Conservation (phyloP, 768 basidiomycete species). For the Boletus reticulatus region DNA sequence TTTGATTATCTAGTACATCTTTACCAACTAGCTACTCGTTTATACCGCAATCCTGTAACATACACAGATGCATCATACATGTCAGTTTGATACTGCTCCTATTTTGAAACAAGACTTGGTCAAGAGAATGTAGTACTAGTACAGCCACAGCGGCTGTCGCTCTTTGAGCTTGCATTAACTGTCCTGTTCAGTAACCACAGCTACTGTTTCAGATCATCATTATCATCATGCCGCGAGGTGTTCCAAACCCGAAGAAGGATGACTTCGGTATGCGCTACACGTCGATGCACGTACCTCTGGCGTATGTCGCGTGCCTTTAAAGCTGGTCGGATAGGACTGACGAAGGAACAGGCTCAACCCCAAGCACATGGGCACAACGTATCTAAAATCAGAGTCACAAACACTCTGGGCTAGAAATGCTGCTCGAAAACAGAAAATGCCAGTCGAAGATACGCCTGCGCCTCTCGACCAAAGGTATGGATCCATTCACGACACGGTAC, state of each 20-base stretch:
- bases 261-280: slow-evolving; percentile 83
- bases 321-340: slow-evolving; percentile 10
- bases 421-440: slow-evolving; percentile 47
- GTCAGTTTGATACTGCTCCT: not conserved
- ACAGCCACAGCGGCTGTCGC: no score
- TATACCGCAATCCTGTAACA: slow-evolving; percentile 23
- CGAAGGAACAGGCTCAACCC: slow-evolving; percentile 59
- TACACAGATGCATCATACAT: slow-evolving; percentile 5
- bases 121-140: no score
- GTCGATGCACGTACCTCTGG: slow-evolving; percentile 74
- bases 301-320: slow-evolving; percentile 41
- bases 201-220: slow-evolving; percentile 35
- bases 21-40: slow-evolving; percentile 1
- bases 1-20: slow-evolving; percentile 5
- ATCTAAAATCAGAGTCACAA: slow-evolving; percentile 75
- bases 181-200: not conserved
- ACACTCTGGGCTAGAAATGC: slow-evolving; percentile 73
- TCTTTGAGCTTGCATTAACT: no score
- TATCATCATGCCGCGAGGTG: slow-evolving; percentile 69
- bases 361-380: slow-evolving; percentile 75
- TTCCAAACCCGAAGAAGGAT: slow-evolving; percentile 78
- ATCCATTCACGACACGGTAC: slow-evolving; percentile 3
- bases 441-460: slow-evolving; percentile 37
- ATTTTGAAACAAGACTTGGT: slow-evolving; percentile 10
- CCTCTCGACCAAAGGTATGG: slow-evolving; percentile 48